phyloP scores from a whole-genome alignment of 2,329 filamentous ascomycete genomes.

The Penicillium sp. region DNA sequence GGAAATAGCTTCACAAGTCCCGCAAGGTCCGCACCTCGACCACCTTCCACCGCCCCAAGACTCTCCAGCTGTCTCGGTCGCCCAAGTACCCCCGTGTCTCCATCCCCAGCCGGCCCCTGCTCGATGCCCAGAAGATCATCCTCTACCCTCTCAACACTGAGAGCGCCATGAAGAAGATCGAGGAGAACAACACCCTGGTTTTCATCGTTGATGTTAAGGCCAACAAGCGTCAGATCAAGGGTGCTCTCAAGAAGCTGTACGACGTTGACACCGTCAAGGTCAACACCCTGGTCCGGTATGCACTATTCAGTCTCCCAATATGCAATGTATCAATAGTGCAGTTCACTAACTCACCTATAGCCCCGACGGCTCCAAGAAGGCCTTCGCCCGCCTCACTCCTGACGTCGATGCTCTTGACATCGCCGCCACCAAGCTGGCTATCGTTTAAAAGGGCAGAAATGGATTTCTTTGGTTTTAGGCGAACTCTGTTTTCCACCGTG shows the following conservation, averaged over 20 bases:
- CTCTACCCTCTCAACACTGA: slow-evolving; percentile 99
- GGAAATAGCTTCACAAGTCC: slow-evolving; percentile 72
- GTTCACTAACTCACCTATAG: slow-evolving; percentile 45
- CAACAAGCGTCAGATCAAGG: slow-evolving; percentile 99
- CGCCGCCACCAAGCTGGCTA: slow-evolving; percentile 96
- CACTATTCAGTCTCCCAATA: neutral
- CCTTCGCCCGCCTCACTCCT: slow-evolving; percentile 88
- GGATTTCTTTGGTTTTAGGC: slow-evolving; percentile 47
- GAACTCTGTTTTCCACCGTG: slow-evolving; percentile 42
- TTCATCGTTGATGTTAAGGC: slow-evolving; percentile 97
- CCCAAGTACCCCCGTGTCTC: slow-evolving; percentile 98
- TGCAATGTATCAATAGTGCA: neutral
- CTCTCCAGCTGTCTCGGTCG: slow-evolving; percentile 80
- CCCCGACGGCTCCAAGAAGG: slow-evolving; percentile 98
- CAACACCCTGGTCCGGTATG: slow-evolving; percentile 95
- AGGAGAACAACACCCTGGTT: slow-evolving; percentile 99
- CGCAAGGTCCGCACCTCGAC: slow-evolving; percentile 89
- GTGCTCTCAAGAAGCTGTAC: slow-evolving; percentile 97
- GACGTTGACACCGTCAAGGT: slow-evolving; percentile 98
- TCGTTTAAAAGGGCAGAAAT: slow-evolving; percentile 67
- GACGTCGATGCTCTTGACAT: slow-evolving; percentile 99
- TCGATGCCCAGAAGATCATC: slow-evolving; percentile 97
- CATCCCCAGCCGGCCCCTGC: slow-evolving; percentile 80
- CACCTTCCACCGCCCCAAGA: slow-evolving; percentile 98
- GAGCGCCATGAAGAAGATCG: slow-evolving; percentile 99